phyloP scores from a whole-genome alignment of 1,284 basidiomycete species.

The Tilletia indica region DNA sequence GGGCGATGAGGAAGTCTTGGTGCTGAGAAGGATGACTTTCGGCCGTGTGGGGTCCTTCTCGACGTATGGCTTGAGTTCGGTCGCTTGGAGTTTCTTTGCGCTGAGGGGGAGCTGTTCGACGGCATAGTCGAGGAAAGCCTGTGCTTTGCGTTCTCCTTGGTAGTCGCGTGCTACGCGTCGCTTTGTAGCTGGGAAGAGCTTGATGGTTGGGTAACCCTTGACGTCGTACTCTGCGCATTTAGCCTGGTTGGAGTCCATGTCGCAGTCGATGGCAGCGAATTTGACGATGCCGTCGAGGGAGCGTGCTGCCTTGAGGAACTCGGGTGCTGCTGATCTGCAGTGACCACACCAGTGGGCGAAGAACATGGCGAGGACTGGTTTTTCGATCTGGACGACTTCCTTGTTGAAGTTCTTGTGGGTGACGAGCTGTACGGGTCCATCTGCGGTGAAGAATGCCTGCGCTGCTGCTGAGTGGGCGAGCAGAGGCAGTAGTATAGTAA shows the following conservation, averaged over 20 bases:
- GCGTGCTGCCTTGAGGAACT: slow-evolving; percentile 76
- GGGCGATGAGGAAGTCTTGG: slow-evolving; percentile 46
- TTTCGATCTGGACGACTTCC: slow-evolving; percentile 53
- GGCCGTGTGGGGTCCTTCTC: slow-evolving; percentile 23
- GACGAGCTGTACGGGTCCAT: slow-evolving; percentile 43
- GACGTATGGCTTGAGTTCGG: slow-evolving; percentile 57
- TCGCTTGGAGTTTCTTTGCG: slow-evolving; percentile 65
- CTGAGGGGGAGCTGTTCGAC: slow-evolving; percentile 70
- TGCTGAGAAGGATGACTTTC: slow-evolving; percentile 51
- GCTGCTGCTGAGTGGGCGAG: slow-evolving; percentile 27
- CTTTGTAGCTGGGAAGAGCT: slow-evolving; percentile 61
- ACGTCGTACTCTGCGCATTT: slow-evolving; percentile 81
- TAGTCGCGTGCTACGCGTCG: slow-evolving; percentile 69
- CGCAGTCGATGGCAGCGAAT: slow-evolving; percentile 86
- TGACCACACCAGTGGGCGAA: slow-evolving; percentile 62
- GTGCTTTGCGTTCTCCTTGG: slow-evolving; percentile 71
- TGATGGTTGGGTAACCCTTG: slow-evolving; percentile 85
- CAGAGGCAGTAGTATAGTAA: slow-evolving; percentile 25
- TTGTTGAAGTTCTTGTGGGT: slow-evolving; percentile 37
- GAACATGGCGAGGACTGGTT: slow-evolving; percentile 57
- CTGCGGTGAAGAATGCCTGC: slow-evolving; percentile 42
- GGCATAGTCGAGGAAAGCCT: slow-evolving; percentile 74
- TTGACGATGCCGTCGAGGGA: slow-evolving; percentile 79
- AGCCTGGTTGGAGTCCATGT: slow-evolving; percentile 75
- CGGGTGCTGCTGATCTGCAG: slow-evolving; percentile 80